phyloP scores from a whole-genome alignment of 1,284 basidiomycete genomes.

The Cryptococcus amylolentus region DNA sequence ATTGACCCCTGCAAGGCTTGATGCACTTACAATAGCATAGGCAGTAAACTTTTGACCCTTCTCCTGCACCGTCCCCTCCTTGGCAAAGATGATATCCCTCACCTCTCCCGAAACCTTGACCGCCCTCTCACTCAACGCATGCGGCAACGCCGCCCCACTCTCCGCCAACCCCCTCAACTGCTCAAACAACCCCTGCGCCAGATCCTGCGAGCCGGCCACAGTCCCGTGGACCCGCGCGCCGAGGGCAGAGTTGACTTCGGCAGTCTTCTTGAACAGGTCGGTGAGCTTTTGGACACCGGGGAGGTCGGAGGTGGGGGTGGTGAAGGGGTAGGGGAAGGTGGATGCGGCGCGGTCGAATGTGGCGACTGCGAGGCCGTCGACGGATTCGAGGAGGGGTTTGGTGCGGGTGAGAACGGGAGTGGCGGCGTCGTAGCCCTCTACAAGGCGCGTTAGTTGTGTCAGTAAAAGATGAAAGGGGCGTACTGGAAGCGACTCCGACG shows the following conservation, averaged over 20 bases:
- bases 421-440: conserved; percentile 44
- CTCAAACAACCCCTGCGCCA: conserved; percentile 39
- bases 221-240: conserved; percentile 39
- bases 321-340: conserved; percentile 50
- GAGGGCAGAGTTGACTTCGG: conserved; percentile 42
- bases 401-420: conserved; percentile 42
- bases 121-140: conserved; percentile 34
- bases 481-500: conserved; percentile 39
- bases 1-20: background rate
- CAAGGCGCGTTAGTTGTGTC: background rate
- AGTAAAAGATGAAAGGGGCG: conserved; percentile 7
- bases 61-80: conserved; percentile 45
- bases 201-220: conserved; percentile 36
- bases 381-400: conserved; percentile 46
- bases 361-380: conserved; percentile 47
- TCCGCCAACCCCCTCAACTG: conserved; percentile 43
- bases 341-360: conserved; percentile 48
- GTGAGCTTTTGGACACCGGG: conserved; percentile 44
- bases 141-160: conserved; percentile 43
- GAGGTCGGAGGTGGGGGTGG: conserved; percentile 47
- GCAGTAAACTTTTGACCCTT: conserved; percentile 48
- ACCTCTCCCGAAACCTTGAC: conserved; percentile 42
- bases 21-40: conserved; percentile 40
- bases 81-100: conserved; percentile 44
- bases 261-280: conserved; percentile 41